Percentiles rank a stretch among this genome's conserved stretches.
phyloP scores from a whole-genome alignment of 495 filamentous ascomycete species.

The Lophiostoma macrostomum region DNA sequence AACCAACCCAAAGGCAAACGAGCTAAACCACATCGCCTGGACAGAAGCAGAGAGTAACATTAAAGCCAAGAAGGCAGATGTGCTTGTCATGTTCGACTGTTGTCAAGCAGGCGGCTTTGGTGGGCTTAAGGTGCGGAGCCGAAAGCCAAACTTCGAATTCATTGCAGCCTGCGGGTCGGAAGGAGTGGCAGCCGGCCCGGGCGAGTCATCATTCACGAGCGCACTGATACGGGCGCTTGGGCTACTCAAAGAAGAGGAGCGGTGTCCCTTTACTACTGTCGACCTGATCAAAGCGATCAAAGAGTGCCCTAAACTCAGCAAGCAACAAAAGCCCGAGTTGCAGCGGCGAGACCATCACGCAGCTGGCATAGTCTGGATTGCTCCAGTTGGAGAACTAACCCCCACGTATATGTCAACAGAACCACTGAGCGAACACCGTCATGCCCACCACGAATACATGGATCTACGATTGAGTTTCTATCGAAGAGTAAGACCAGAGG shows the following conservation, averaged over 20 bases:
- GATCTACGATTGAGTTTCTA: conserved; percentile 18
- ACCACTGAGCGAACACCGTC: conserved; percentile 1
- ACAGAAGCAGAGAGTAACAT: conserved; percentile 18
- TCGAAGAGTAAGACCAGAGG: neutral
- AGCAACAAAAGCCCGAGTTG: neutral
- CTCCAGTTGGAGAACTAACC: neutral
- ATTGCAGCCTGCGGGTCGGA: conserved; percentile 9
- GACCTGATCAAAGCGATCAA: conserved; percentile 13
- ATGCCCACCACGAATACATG: conserved; percentile 12
- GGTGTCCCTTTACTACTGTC: neutral
- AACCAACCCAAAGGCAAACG: neutral
- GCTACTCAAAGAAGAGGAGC: neutral
- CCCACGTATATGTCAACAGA: neutral
- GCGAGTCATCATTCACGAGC: conserved; percentile 9
- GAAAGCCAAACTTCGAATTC: conserved; percentile 7
- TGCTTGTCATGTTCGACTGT: conserved; percentile 34
- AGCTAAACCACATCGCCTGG: conserved; percentile 19
- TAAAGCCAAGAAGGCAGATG: conserved; percentile 10
- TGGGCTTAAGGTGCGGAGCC: neutral
- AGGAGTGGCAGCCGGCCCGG: neutral
- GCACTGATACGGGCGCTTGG: conserved; percentile 16
- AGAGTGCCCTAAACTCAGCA: neutral
- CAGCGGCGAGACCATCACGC: neutral
- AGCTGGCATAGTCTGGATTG: conserved; percentile 4
- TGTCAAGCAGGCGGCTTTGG: conserved; percentile 29